Conservation (phyloP, 2,329 filamentous ascomycete genomes). For the Raffaelea albimanens region DNA sequence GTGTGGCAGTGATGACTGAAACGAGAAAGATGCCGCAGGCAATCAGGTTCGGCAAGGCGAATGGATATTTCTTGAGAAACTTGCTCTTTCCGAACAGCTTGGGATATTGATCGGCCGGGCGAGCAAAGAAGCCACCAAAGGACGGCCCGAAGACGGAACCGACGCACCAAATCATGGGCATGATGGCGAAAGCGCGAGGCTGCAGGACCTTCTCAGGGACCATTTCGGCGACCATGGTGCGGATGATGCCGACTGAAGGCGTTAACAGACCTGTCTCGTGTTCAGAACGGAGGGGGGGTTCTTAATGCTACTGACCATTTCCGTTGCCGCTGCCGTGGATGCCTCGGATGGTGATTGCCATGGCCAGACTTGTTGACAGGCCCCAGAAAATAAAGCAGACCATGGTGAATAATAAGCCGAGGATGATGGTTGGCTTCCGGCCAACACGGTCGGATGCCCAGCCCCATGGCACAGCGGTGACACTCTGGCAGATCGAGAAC, state of each 20-base stretch:
- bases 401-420: constrained; percentile 71
- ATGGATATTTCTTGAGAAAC: constrained; percentile 71
- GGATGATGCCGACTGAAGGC: constrained; percentile 71
- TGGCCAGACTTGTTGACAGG: constrained; percentile 65
- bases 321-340: constrained; percentile 81
- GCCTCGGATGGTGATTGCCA: constrained; percentile 70
- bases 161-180: constrained; percentile 84
- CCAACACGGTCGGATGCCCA: constrained; percentile 69
- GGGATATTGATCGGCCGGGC: constrained; percentile 68
- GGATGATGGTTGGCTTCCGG: constrained; percentile 71
- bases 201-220: constrained; percentile 81
- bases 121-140: constrained; percentile 78
- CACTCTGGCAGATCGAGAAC: constrained; percentile 63
- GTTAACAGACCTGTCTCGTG: too few relatives aligned
- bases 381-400: constrained; percentile 73
- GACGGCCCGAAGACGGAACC: constrained; percentile 82
- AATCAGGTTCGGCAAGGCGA: constrained; percentile 74
- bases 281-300: too few relatives aligned
- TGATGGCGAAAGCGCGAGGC: constrained; percentile 80
- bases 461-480: constrained; percentile 68
- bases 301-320: constrained; percentile 62
- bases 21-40: constrained; percentile 67
- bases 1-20: constrained; percentile 60
- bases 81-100: constrained; percentile 54
- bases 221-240: constrained; percentile 88